These are phyloP conservation scores for Telopea speciosissima DNA, from an alignment of 177 flowering plant genomes.

Conservation along the genomic window DNA sequence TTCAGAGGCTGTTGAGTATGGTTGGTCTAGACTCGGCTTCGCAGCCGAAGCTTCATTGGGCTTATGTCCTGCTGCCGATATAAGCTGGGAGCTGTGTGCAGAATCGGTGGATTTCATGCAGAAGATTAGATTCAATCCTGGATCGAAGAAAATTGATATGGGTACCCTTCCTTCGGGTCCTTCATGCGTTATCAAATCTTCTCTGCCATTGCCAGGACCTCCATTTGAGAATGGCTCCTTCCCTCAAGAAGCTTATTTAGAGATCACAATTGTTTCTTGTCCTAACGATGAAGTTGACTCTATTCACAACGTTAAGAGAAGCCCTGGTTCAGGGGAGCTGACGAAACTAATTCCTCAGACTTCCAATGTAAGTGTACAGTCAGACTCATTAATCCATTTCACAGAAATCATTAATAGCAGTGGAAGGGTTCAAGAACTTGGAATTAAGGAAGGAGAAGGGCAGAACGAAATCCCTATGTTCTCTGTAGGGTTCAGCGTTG, in stretches of 20 bases:
- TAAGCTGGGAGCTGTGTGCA: conserved; percentile 67
- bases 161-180: too few species aligned
- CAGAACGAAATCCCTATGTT: conserved; percentile 17
- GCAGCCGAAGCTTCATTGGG: conserved; percentile 32
- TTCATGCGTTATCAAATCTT: too few species aligned
- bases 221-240: too few species aligned
- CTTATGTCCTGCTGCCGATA: conserved; percentile 40
- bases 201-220: too few species aligned
- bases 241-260: conserved; percentile 91
- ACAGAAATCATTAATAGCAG: conserved; percentile 13
- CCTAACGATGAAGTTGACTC: conserved; percentile 14
- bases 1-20: conserved; percentile 81
- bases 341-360: conserved; percentile 47
- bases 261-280: conserved; percentile 44
- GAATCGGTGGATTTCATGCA: conserved; percentile 67
- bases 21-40: conserved; percentile 85
- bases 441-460: conserved; percentile 24
- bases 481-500: conserved; percentile 53
- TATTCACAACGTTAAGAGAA: not conserved
- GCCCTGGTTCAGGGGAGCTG: conserved; percentile 46
- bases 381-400: conserved; percentile 35
- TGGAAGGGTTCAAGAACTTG: too few species aligned
- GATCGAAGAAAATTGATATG: too few species aligned
- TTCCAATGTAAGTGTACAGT: too few species aligned
- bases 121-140: too few species aligned